phyloP scores from a whole-genome alignment of 768 basidiomycete species.

The Boletus pseudopeckii region DNA sequence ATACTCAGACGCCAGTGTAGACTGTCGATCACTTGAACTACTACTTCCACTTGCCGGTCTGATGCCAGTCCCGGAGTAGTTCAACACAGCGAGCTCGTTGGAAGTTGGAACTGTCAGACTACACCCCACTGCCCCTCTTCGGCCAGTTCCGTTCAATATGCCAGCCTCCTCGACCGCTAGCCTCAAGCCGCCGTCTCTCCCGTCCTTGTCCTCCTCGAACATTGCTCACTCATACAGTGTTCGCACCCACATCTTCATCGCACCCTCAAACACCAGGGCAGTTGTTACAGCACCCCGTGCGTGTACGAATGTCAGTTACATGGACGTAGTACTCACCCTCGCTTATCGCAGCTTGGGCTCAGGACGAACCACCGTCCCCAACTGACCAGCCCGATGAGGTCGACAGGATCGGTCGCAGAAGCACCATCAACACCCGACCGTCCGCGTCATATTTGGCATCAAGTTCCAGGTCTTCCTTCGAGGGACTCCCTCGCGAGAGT shows the following conservation, averaged over 20 bases:
- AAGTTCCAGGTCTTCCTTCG: constrained; percentile 41
- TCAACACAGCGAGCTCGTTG: neutral
- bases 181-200: constrained; percentile 19
- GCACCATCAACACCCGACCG: constrained; percentile 39
- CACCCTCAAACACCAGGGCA: constrained; percentile 44
- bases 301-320: constrained; percentile 21
- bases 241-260: constrained; percentile 22
- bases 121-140: neutral
- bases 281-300: constrained; percentile 71
- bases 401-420: constrained; percentile 28
- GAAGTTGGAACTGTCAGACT: neutral
- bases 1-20: neutral
- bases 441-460: constrained; percentile 58
- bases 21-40: too few species aligned
- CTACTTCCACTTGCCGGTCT: neutral
- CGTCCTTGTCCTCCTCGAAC: constrained; percentile 26
- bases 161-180: constrained; percentile 12
- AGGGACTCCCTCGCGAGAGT: constrained; percentile 29
- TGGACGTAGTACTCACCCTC: constrained; percentile 2
- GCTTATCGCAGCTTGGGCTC: constrained; percentile 65
- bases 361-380: constrained; percentile 79
- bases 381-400: constrained; percentile 42
- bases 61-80: neutral
- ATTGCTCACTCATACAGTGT: constrained; percentile 28
- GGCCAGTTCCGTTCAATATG: constrained; percentile 10